Evolutionary conservation across 257 asterid species (phyloP).

Genomic region (Fraxinus quadrangulata): DNA sequence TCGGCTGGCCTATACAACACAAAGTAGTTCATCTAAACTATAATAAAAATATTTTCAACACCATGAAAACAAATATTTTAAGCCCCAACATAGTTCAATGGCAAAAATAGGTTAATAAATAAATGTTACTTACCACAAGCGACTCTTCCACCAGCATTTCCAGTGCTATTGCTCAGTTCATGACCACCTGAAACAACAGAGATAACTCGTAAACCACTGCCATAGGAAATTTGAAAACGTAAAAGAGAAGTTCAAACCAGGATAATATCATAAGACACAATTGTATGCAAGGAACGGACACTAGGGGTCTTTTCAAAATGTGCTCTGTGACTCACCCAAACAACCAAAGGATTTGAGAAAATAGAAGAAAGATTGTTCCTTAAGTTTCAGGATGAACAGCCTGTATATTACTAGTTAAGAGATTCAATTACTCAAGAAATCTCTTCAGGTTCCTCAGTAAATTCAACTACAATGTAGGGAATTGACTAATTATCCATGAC

Average conservation of each 20-base stretch:
- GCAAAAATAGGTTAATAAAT: not conserved
- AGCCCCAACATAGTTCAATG: not conserved
- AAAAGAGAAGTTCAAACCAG: not conserved
- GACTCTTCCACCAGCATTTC: slow-evolving; percentile 97
- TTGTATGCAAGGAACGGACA: not conserved
- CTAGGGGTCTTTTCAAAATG: not conserved
- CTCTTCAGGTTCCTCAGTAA: not conserved
- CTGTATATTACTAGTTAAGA: too few species aligned
- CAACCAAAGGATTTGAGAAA: not conserved
- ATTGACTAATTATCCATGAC: not conserved
- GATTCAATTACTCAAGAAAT: not conserved
- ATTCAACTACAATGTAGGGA: not conserved
- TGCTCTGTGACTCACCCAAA: not conserved
- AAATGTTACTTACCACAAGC: slow-evolving; percentile 71
- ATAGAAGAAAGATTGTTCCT: not conserved
- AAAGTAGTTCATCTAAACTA: too few species aligned
- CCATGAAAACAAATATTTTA: not conserved
- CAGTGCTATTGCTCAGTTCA: slow-evolving; percentile 91
- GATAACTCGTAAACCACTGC: not conserved
- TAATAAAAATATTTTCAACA: too few species aligned
- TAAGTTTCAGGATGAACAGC: not conserved
- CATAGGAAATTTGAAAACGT: not conserved
- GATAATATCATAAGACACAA: not conserved
- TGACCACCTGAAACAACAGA: slow-evolving; percentile 74
- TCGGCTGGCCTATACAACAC: too few species aligned